These are phyloP conservation scores for Blastomyces percursus DNA, from an alignment of 2,329 filamentous ascomycete genomes.

Conservation along the genomic window DNA sequence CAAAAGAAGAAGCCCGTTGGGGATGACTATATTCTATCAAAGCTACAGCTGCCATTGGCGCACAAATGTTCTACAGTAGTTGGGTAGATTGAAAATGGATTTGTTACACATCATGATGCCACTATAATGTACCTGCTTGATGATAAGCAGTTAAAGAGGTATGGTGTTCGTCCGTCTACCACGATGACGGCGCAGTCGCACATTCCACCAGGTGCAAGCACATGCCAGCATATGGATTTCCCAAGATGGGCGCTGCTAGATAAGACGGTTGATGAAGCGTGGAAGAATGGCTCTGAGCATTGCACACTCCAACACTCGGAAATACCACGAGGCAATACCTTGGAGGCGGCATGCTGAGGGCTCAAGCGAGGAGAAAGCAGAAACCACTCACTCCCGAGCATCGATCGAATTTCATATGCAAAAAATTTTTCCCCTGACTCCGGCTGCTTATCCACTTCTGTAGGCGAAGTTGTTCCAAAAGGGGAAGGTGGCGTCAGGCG, in stretches of 20 bases:
- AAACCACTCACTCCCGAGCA: too few species aligned
- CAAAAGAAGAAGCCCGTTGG: too few species aligned
- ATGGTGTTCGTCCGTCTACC: not conserved
- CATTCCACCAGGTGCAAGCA: not conserved
- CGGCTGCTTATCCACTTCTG: not conserved
- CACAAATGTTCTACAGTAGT: not conserved
- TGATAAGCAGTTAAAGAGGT: not conserved
- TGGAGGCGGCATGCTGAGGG: not conserved
- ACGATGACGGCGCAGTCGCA: not conserved
- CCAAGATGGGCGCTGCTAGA: not conserved
- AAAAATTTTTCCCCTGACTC: not conserved
- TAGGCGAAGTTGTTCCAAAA: not conserved
- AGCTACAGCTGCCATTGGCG: not conserved
- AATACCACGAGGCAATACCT: not conserved
- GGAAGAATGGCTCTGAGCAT: not conserved
- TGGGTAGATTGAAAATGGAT: not conserved
- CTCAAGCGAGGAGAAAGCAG: too few species aligned
- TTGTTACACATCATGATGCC: not conserved
- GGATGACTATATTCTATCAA: not conserved
- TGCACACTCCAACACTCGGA: not conserved
- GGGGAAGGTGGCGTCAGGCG: not conserved
- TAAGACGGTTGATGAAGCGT: not conserved
- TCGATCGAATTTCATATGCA: too few species aligned
- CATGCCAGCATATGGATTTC: not conserved
- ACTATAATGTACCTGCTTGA: not conserved